These are phyloP conservation scores for Dipteronia sinensis DNA, from an alignment of 345 rosid genomes.

Conservation along the genomic window DNA sequence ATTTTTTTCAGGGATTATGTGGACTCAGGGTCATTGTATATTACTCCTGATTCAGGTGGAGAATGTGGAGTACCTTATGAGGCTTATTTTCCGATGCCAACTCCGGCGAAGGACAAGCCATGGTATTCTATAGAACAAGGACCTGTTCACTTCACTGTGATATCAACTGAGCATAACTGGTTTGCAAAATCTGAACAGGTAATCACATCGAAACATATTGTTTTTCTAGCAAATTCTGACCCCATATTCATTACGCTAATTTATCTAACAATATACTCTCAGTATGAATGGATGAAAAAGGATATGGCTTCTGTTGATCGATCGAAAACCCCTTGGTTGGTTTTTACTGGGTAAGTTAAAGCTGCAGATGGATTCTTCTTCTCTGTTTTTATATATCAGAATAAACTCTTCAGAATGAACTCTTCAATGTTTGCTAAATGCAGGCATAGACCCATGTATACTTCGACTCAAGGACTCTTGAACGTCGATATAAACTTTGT, in stretches of 20 bases:
- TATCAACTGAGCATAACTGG: constrained; percentile 71
- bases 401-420: not conserved
- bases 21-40: constrained; percentile 42
- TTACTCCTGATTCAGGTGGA: constrained; percentile 61
- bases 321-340: constrained; percentile 64
- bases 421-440: constrained; percentile 9
- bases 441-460: constrained; percentile 76
- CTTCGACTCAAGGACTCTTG: constrained; percentile 15
- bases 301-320: constrained; percentile 63
- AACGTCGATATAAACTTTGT: constrained; percentile 27
- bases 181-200: constrained; percentile 56
- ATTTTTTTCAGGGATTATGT: constrained; percentile 48
- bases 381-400: not conserved
- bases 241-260: no score
- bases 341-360: constrained; percentile 56
- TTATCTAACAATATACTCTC: not conserved
- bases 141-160: constrained; percentile 53
- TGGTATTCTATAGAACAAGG: constrained; percentile 73
- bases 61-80: constrained; percentile 77
- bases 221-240: not conserved
- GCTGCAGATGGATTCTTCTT: not conserved
- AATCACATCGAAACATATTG: not conserved
- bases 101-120: constrained; percentile 61
- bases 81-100: constrained; percentile 73
- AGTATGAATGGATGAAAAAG: constrained; percentile 58